Evolutionary conservation across 176 grass and related monocot species (phyloP).

Genomic region (Ensete ventricosum): DNA sequence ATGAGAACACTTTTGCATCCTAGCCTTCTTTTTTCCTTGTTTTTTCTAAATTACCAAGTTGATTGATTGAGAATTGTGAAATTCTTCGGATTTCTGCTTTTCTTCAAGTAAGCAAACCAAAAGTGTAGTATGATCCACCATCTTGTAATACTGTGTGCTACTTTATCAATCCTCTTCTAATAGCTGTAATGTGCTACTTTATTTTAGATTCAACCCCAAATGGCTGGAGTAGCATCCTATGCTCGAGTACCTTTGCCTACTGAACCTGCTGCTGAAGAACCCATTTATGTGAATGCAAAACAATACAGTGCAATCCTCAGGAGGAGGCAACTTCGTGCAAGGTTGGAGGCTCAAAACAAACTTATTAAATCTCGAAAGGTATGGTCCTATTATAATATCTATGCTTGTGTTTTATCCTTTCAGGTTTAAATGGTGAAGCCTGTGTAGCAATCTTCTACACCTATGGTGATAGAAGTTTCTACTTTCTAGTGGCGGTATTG

Average conservation of each 20-base stretch:
- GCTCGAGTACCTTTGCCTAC: conserved; percentile 67
- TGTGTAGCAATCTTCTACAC: not conserved
- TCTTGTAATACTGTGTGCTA: not conserved
- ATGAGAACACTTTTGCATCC: not conserved
- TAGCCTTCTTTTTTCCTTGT: not conserved
- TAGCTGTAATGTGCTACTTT: too few species aligned
- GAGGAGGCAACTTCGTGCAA: conserved; percentile 79
- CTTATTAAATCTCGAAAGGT: conserved; percentile 86
- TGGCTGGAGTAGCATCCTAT: conserved; percentile 43
- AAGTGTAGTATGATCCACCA: not conserved
- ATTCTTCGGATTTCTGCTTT: not conserved
- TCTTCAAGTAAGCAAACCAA: not conserved
- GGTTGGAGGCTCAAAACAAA: conserved; percentile 93
- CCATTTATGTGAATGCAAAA: conserved; percentile 93
- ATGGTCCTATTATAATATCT: not conserved
- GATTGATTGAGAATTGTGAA: not conserved
- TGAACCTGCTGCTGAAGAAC: conserved; percentile 74
- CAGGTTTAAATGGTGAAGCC: too few species aligned
- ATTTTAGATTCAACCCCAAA: conserved; percentile 63
- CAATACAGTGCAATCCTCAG: conserved; percentile 89
- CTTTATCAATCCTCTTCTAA: too few species aligned
- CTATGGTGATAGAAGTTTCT: too few species aligned
- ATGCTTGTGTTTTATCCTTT: not conserved
- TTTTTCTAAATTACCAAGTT: not conserved
- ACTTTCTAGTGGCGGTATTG: too few species aligned